Evolutionary conservation across 2,329 filamentous ascomycete genomes (phyloP).

Genomic region (Pseudopyrenochaeta lycopersici): DNA sequence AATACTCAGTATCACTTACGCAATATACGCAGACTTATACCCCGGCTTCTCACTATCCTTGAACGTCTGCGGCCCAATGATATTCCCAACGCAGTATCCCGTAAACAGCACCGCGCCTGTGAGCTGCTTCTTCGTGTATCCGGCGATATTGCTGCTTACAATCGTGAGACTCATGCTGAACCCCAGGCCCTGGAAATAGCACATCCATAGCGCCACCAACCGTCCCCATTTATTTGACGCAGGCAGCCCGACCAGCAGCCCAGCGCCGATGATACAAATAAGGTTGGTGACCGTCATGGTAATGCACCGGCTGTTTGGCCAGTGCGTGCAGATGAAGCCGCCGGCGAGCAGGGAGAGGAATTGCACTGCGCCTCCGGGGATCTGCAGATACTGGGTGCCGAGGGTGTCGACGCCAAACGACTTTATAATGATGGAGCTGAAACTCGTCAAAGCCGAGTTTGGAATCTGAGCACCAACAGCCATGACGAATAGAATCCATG

Average conservation of each 20-base stretch:
- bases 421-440: slow-evolving; percentile 57
- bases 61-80: slow-evolving; percentile 55
- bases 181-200: slow-evolving; percentile 59
- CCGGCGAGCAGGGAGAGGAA: slow-evolving; percentile 49
- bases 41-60: slow-evolving; percentile 45
- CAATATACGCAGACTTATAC: slow-evolving; percentile 27
- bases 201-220: slow-evolving; percentile 38
- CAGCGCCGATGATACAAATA: slow-evolving; percentile 31
- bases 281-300: slow-evolving; percentile 44
- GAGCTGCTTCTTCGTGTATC: slow-evolving; percentile 60
- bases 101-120: slow-evolving; percentile 58
- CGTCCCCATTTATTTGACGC: slow-evolving; percentile 36
- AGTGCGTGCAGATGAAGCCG: slow-evolving; percentile 24
- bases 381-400: slow-evolving; percentile 68
- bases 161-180: slow-evolving; percentile 37
- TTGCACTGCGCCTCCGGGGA: slow-evolving; percentile 62
- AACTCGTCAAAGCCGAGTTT: slow-evolving; percentile 65
- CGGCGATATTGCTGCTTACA: slow-evolving; percentile 55
- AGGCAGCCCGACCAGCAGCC: slow-evolving; percentile 26
- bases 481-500: slow-evolving; percentile 46
- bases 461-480: slow-evolving; percentile 64
- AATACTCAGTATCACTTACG: background rate
- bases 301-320: background rate
- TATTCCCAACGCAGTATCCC: slow-evolving; percentile 55
- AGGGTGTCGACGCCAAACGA: background rate